Conservation (phyloP, 768 basidiomycete species). For the Pleurotus platypus region DNA sequence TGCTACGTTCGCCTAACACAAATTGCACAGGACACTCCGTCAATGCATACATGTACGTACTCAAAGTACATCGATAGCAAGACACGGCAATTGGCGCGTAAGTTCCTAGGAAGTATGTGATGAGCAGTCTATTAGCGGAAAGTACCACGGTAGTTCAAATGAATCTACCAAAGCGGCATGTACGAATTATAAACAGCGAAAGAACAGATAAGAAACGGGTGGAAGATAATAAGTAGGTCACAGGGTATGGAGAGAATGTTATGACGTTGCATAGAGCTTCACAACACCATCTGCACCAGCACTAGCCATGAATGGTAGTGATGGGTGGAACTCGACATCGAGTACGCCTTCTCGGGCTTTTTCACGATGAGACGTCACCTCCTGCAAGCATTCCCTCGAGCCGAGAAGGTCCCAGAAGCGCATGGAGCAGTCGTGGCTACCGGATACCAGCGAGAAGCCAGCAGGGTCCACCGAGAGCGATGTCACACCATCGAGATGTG, state of each 20-base stretch:
- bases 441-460: constrained; percentile 84
- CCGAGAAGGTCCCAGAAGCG: constrained; percentile 93
- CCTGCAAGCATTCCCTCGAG: constrained; percentile 79
- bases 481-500: constrained; percentile 90
- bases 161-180: not conserved
- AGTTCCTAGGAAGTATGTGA: not conserved
- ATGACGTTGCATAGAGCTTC: constrained; percentile 87
- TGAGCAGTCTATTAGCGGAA: constrained; percentile 8
- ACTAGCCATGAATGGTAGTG: constrained; percentile 84
- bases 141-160: constrained; percentile 4
- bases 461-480: constrained; percentile 86
- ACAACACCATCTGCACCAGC: constrained; percentile 96
- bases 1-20: too few species aligned
- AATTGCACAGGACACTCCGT: too few species aligned
- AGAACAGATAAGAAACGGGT: constrained; percentile 4
- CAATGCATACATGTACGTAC: not conserved
- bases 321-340: constrained; percentile 80
- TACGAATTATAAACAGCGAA: constrained; percentile 3
- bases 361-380: constrained; percentile 84
- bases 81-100: not conserved
- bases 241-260: constrained; percentile 22
- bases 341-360: constrained; percentile 91
- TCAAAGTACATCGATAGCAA: not conserved
- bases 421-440: constrained; percentile 89
- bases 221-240: constrained; percentile 6